Evolutionary conservation across 192 early-diverging fungal species (phyloP), one percentile per base, ranked within the genome.

Genomic region (Coemansia javaensis): DNA sequence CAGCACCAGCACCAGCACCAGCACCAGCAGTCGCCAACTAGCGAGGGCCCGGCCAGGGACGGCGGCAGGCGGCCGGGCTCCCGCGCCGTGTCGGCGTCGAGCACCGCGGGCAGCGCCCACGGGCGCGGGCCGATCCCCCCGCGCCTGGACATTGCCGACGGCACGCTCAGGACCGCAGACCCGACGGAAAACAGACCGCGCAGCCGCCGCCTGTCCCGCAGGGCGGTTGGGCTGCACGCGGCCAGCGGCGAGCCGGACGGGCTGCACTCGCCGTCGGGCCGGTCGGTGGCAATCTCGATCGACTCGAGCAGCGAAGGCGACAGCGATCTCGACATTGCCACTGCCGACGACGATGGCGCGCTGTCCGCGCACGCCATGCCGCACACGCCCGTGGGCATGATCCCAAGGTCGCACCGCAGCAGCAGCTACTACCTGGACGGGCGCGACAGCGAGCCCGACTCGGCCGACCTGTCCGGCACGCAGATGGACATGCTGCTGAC

Each of bases 401-500:
- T 27, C 13, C 9, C 50, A 15, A 31, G 47, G 18, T 59, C 56
- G 11, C 38, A 53, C 33, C 56, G 42, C 22, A 58, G 33, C 47
- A 49, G 45, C 43, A 58, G 50, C 14, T 47, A 48, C 20, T 44
- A 33, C 21, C 25, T 53, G 12, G 51, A 53, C 23, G 40, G 28
- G 8, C 43, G 24, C 20, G 31, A 32, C 10, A 43, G 51, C 42
- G 42, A 53, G 42, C 33, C 23, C 0, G 42, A 16, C 12, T 44
- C 51, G 17, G 35, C 47, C 2, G 51, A 52, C 17, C 50, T 60
- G 8, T 42, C 56, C 2, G 46, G 40, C 3, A 38, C 55, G 25
- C 64, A 59, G 44, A 53, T 48, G 27, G 60, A 67, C 40, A 43
- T 63, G 32, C 37, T 63, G 21, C 50, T 63, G 52, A 67, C 49